Base-by-base conservation (phyloP, 2,329 filamentous ascomycete species). In the Coniella lustricola region DNA sequence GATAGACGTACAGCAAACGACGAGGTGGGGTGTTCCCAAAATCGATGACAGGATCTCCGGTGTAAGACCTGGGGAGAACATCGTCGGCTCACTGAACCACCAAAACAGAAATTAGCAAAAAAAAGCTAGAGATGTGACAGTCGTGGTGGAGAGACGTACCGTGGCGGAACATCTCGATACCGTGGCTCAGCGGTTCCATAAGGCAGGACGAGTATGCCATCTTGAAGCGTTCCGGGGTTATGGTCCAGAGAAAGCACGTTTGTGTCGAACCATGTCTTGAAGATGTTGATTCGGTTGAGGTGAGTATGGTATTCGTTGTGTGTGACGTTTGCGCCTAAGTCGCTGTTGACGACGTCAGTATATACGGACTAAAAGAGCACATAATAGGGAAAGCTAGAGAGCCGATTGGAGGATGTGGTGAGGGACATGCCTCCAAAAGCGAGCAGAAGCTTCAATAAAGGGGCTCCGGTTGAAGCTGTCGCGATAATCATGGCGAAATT, bases 231-330 rank as follows among this genome's bases (percentile, higher is more conserved):
- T n/a, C n/a, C n/a, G n/a, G n/a, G n/a, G 5, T 33, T 22, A 16
- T 35, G 14, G n/a, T 17, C 13, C 16, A 42, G 17, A 31, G 31
- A 4, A 43, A 52, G 44, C 1, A 50, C 31, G 3, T 35, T 44
- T n/a, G 16, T 7, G 16, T 52, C 44, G 20, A 52, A 52, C 50
- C 50, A 52, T 12, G 31, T 20, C 35, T n/a, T 44, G n/a, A 52
- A 52, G 4, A 32, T 47, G 9, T 25, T 40, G 7, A 52, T 37
- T 7, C 43, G 29, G 3, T 13, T 8, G 17, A 52, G 29, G 21
- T 52, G 47, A 12, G 36, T 3, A 3, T 50, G 31, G 16, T 47
- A 50, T 3, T 52, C 48, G 10, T 47, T 39, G 3, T 44, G 21
- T 38, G 50, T 47, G 3, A 52, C 39, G 7, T 37, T 41, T 12